These are phyloP conservation scores for Multifurca ochricompacta DNA, from an alignment of 768 basidiomycete genomes.

Conservation along the genomic window DNA sequence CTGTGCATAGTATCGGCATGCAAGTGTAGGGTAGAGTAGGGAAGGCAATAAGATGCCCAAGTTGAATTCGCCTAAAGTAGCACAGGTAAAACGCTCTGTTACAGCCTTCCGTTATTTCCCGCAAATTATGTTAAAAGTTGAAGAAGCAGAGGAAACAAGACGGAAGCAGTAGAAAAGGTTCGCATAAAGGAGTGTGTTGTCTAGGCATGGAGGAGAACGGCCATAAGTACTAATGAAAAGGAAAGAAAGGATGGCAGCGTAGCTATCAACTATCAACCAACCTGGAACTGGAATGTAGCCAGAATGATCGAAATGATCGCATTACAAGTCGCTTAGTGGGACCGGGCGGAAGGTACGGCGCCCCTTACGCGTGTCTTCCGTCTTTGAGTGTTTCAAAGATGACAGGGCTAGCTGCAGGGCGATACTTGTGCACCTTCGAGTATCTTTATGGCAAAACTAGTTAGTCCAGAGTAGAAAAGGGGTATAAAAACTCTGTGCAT, in stretches of 20 bases:
- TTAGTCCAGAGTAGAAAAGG: not conserved
- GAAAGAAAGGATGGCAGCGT: not conserved
- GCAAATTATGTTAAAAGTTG: not conserved
- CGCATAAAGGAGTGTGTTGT: not conserved
- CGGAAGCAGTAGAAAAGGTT: not conserved
- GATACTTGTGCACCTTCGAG: conserved; percentile 71
- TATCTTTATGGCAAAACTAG: conserved; percentile 44
- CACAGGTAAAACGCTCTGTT: not conserved
- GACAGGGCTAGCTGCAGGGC: conserved; percentile 80
- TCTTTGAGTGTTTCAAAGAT: conserved; percentile 71
- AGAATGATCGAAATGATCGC: not conserved
- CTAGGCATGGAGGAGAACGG: not conserved
- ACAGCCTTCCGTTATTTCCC: not conserved
- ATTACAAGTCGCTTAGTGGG: not conserved
- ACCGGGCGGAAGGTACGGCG: conserved; percentile 35
- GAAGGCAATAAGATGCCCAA: not conserved
- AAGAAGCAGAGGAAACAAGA: not conserved
- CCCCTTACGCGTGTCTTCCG: conserved; percentile 66
- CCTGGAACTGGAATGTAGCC: no score
- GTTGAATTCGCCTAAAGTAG: not conserved
- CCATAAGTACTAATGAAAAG: not conserved
- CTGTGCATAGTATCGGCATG: not conserved
- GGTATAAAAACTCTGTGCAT: conserved; percentile 19
- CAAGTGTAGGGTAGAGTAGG: not conserved
- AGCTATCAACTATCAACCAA: no score